Evolutionary conservation across 495 filamentous ascomycete genomes (phyloP), one percentile per base, ranked within the genome.

Genomic region (Aspergillus wentii): DNA sequence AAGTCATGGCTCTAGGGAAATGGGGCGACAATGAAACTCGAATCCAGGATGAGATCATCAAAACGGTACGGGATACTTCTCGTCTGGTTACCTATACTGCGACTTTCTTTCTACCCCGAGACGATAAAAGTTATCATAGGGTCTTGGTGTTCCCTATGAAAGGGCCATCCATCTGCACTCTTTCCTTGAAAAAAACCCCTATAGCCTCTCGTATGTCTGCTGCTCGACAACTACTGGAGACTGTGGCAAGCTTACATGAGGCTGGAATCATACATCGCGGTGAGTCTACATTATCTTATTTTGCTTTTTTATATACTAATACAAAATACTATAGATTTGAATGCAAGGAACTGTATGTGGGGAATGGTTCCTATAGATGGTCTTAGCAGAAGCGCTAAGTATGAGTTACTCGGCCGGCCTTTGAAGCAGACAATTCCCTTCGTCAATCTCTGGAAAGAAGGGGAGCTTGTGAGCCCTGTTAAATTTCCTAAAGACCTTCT

Each of bases 101-200:
- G n/a, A 46, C 45, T 15, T 48, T 57, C 39, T 37, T 45, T 17
- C 29, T 54, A 11, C 35, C 38, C 15, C 38, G 43, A 11, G 25
- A 26, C 13, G 10, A 25, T 10, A 25, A 33, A 10, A 14, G 42
- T 36, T 32, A 48, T 28, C 42, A 25, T 25, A 25, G 36, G 39
- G 55, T 64, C 16, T 20, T 55, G 8, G 56, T 64, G 19, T 49
- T 57, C 22, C 55, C 51, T 32, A 15, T 50, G 41, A 48, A 46
- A 47, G 57, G 59, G 27, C 57, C 55, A 33, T 52, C 31, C 25
- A 42, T 62, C 34, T 32, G 43, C 33, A 30, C 40, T 27, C 15
- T 22, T 35, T 32, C 14, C 25, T 28, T 50, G 27, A 23, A 2
- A 16, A 18, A 30, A 8, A 41, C 41, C 11, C 38, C 51, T 17